Evolutionary conservation across 495 filamentous ascomycete genomes (phyloP).

Genomic region (Neurospora sp.): DNA sequence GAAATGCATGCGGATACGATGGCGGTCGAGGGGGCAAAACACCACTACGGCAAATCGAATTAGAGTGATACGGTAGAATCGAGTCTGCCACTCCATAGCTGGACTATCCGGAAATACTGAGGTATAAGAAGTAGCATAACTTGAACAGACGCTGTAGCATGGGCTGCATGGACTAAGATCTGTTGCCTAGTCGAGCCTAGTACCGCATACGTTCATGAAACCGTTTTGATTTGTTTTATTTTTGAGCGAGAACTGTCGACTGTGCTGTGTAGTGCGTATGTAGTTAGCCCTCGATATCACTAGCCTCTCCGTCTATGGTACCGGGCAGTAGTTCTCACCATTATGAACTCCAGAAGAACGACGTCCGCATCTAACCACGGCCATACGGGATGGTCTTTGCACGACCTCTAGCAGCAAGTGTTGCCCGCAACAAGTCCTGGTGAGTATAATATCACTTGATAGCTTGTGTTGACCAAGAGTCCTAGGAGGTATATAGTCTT

Average conservation of each 20-base stretch:
- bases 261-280: not conserved
- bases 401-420: not conserved
- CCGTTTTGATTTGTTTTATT: not conserved
- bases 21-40: slow-evolving; percentile 3
- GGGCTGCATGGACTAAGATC: not conserved
- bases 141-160: not conserved
- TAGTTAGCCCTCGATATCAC: not conserved
- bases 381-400: not conserved
- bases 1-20: slow-evolving; percentile 7
- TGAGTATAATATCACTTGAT: not conserved
- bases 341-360: not conserved
- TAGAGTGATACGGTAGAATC: not conserved
- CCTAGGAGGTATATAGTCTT: not conserved
- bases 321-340: not conserved
- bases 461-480: not conserved
- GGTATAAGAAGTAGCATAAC: not conserved
- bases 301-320: not conserved
- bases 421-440: not conserved
- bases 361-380: not conserved
- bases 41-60: not conserved
- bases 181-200: not conserved
- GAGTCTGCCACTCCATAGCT: not conserved
- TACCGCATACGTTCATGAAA: not conserved
- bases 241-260: not conserved
- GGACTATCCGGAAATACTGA: not conserved